Evolutionary conservation across 371 early-diverging fungal species (phyloP).

Genomic region (Mucor lusitanicus): DNA sequence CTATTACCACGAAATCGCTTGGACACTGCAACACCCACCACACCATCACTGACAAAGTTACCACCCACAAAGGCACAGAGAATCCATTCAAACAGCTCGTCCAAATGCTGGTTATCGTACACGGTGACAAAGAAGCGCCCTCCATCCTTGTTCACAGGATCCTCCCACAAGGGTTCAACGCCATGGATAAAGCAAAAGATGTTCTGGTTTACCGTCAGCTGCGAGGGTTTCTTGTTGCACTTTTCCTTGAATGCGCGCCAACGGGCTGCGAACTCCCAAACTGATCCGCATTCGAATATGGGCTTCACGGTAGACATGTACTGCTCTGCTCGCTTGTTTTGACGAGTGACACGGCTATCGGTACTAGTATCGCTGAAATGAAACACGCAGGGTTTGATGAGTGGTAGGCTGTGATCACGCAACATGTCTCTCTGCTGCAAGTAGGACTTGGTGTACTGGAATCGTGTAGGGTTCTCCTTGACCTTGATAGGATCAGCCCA

Average conservation of each 20-base stretch:
- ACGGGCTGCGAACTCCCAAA: slow-evolving; percentile 54
- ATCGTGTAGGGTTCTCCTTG: slow-evolving; percentile 36
- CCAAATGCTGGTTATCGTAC: slow-evolving; percentile 20
- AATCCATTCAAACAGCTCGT: slow-evolving; percentile 54
- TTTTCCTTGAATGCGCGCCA: slow-evolving; percentile 54
- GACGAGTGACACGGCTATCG: slow-evolving; percentile 5
- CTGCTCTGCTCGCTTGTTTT: slow-evolving; percentile 33
- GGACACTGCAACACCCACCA: slow-evolving; percentile 45
- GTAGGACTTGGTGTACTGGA: slow-evolving; percentile 25
- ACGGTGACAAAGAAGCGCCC: slow-evolving; percentile 43
- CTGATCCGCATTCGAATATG: slow-evolving; percentile 52
- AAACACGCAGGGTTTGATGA: slow-evolving; percentile 30
- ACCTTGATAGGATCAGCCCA: slow-evolving; percentile 44
- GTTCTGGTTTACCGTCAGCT: slow-evolving; percentile 51
- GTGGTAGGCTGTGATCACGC: slow-evolving; percentile 20
- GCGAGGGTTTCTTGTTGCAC: slow-evolving; percentile 34
- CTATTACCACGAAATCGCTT: slow-evolving; percentile 55
- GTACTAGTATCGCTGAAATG: slow-evolving; percentile 57
- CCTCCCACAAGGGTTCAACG: slow-evolving; percentile 66
- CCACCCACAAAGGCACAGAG: slow-evolving; percentile 57
- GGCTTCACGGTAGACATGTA: slow-evolving; percentile 52
- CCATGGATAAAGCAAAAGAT: slow-evolving; percentile 58
- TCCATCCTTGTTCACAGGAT: slow-evolving; percentile 52
- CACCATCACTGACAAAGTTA: slow-evolving; percentile 34
- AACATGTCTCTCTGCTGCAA: slow-evolving; percentile 22